Percentiles rank a stretch among this genome's conserved stretches.
These are phyloP conservation scores for Fusarium sp. DNA, from an alignment of 2,329 filamentous ascomycete species.

Conservation along the genomic window DNA sequence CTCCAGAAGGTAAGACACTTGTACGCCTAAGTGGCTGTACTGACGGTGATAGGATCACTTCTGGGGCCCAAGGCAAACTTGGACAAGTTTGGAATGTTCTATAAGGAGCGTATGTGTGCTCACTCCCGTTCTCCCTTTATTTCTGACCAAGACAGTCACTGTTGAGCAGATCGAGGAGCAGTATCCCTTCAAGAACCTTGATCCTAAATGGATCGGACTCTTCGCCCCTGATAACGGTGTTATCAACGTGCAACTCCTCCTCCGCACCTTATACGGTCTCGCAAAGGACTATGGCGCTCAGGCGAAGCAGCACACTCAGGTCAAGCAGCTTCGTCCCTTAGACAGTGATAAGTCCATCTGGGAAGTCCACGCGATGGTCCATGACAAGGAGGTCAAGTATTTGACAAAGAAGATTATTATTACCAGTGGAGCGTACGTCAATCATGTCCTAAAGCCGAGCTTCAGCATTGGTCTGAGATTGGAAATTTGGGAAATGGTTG, in stretches of 20 bases:
- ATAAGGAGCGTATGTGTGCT: not conserved
- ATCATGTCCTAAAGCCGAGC: constrained; percentile 21
- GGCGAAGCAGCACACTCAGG: constrained; percentile 21
- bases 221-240: constrained; percentile 25
- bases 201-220: constrained; percentile 1
- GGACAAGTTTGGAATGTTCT: constrained; percentile 5
- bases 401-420: constrained; percentile 21
- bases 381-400: not conserved
- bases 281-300: constrained; percentile 20
- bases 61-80: not conserved
- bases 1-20: constrained; percentile 7
- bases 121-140: fast-evolving
- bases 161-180: constrained; percentile 4
- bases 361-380: constrained; percentile 5
- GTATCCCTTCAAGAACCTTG: constrained; percentile 19
- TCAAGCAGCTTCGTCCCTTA: constrained; percentile 3
- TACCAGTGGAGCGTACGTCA: constrained; percentile 16
- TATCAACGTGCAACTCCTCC: constrained; percentile 19
- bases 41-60: not conserved
- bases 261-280: constrained; percentile 9
- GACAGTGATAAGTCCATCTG: constrained; percentile 3
- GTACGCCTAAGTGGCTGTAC: fast-evolving
- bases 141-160: not conserved
- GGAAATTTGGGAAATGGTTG: constrained; percentile 35
- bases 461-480: constrained; percentile 21